Base-by-base conservation (phyloP, 106 monocot genomes). In the Acanthochlamys bracteata region DNA sequence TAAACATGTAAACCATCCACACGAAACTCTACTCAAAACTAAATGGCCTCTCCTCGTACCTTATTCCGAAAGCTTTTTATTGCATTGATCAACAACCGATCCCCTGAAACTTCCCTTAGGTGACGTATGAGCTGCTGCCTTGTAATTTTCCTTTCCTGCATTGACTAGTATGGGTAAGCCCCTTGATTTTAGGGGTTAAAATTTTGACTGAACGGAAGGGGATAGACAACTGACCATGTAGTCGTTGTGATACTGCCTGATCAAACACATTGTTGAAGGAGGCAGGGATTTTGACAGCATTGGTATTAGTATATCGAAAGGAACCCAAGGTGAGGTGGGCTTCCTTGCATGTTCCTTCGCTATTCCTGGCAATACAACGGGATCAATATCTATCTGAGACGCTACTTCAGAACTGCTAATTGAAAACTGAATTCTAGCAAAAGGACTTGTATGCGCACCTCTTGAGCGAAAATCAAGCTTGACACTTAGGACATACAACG, bases 81-180 rank as follows among this genome's bases (percentile, higher is more conserved):
- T 16, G 75, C 75, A 25, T 61, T 19, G 55, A 74, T 25, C 1
- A 89, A 67, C 63, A 84, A 45, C 43, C 76, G 61, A 46, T 89
- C 88, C 24, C 88, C 88, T 4, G 72, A 14, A 20, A 81, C 1
- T 60, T 63, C 59, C 57, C 88, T 75, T 14, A 89, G 39, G 0
- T 58, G 66, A 61, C 49, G 39, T 16, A 89, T 63, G 33, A 89
- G 55, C 62, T 89, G 78, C 55, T 71, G 59, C 39, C 88, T 65
- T 11, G 73, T 76, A 45, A 81, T 84, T 64, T 74, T 89, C 63
- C 71, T 76, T 59, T 89, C 81, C 84, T 89, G 76, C 60, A 79
- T 55, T 13, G 11, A 24, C 0, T 11, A 8, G 0, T 58, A 23
- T n/a, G 58, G 20, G 13, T 7, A 13, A 20, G 24, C 25, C 22